Base-by-base conservation (phyloP, 208 protist genomes). In the Kentomonas sorsogonicus region DNA sequence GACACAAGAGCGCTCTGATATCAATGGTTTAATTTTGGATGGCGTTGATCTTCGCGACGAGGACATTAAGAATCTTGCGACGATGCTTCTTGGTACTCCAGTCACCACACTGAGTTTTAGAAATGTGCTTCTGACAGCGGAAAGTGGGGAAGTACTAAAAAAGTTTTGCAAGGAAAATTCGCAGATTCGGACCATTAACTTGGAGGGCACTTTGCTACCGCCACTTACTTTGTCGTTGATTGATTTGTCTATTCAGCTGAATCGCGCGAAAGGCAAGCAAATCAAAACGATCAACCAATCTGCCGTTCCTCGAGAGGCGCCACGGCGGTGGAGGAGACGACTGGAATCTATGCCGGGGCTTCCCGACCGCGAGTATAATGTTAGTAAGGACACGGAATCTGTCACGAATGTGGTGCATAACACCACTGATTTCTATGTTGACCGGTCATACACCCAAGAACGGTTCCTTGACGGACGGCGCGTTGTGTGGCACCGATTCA, bases 21-120 rank as follows among this genome's bases (percentile, higher is more conserved):
- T 85, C 16, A 65, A 84, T 39, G 67, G 72, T 23, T 47, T 89
- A 3, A 54, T 76, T 57, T 39, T 89, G 15, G 74, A 75, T 48
- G 77, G 69, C n/a, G 62, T 68, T 34, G 30, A 64, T 26, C 18
- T 80, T 23, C 30, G 51, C 11, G 60, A 52, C 1, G 52, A 62
- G 1, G 67, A 83, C 26, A 51, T 77, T n/a, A 43, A 63, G 13
- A 22, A 39, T 23, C 50, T 89, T 15, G 73, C 75, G 47, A 31
- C 57, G 15, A 38, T 55, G 38, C 44, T 89, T 26, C 58, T 66
- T 22, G 54, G 56, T 2, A 70, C 71, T 18, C 76, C 66, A 34
- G 72, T 89, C 3, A 56, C 33, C 3, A 56, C 52, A 40, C 25
- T 89, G 16, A 78, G 70, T 27, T 53, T 89, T 30, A 66, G 59